Conservation (phyloP, 176 grass and related monocot genomes). For the Zoysia pacifica region DNA sequence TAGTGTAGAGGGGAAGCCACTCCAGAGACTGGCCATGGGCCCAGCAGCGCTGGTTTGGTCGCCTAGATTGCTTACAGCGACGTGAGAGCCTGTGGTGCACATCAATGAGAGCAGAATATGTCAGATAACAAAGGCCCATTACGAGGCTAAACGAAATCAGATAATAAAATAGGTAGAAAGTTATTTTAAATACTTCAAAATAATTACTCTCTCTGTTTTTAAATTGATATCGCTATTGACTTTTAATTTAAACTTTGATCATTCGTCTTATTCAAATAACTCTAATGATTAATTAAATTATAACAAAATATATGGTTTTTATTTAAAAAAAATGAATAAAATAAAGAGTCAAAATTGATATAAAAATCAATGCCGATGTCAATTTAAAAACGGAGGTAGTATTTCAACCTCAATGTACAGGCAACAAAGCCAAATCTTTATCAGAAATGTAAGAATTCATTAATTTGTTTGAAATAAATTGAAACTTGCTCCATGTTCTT, state of each 20-base stretch:
- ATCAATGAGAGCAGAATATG: background rate
- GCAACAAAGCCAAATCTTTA: background rate
- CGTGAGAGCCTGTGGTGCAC: conserved; percentile 49
- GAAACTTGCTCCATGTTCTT: no score
- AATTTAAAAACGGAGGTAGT: no score
- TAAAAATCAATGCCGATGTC: no score
- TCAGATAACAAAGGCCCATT: background rate
- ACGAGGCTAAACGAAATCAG: background rate
- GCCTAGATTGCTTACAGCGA: conserved; percentile 34
- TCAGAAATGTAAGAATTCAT: background rate
- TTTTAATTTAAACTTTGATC: no score
- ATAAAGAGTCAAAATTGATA: no score
- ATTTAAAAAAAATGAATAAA: no score
- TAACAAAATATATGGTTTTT: no score
- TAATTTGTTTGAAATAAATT: background rate
- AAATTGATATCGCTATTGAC: no score
- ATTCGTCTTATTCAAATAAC: no score
- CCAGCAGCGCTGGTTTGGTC: conserved; percentile 29
- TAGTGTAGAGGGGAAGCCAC: background rate
- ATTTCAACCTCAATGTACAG: background rate
- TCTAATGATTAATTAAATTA: no score
- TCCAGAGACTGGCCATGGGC: conserved; percentile 28
- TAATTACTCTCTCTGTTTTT: background rate
- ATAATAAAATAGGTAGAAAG: background rate
- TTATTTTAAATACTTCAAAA: background rate